Conservation (phyloP, 768 basidiomycete species). For the Clathrus columnatus region DNA sequence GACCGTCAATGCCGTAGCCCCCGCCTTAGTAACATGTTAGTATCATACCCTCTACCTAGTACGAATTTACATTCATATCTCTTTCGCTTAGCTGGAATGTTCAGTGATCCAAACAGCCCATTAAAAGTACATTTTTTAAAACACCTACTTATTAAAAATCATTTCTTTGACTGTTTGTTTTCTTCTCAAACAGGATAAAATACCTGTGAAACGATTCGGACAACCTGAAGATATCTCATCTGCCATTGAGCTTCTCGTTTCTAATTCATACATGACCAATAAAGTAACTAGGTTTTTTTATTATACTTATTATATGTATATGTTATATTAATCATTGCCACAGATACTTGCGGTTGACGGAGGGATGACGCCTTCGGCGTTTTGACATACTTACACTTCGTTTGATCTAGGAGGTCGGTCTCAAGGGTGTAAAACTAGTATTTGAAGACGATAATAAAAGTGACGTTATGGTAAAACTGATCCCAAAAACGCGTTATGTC, state of each 20-base stretch:
- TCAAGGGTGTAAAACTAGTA: too few species aligned
- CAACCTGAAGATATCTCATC: conserved; percentile 42
- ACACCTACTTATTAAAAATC: not conserved
- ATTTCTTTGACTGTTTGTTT: not conserved
- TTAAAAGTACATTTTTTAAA: conserved; percentile 21
- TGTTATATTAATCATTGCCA: too few species aligned
- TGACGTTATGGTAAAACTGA: too few species aligned
- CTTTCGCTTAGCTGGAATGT: conserved; percentile 6
- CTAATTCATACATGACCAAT: conserved; percentile 49
- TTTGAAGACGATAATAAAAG: too few species aligned
- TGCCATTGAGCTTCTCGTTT: conserved; percentile 40
- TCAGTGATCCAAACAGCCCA: conserved; percentile 20
- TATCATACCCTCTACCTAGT: not conserved
- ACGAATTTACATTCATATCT: not conserved
- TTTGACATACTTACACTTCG: too few species aligned
- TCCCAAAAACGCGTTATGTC: too few species aligned
- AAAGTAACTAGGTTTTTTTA: conserved; percentile 29
- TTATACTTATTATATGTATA: not conserved
- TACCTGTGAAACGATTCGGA: conserved; percentile 45
- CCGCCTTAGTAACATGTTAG: conserved; percentile 39
- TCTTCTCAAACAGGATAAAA: conserved; percentile 27
- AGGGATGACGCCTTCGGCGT: conserved; percentile 34
- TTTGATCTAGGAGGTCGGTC: too few species aligned
- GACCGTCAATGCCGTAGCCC: conserved; percentile 47
- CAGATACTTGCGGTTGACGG: conserved; percentile 42